These are phyloP conservation scores for Ligustrum vulgare DNA, from an alignment of 257 asterid species.

Conservation along the genomic window DNA sequence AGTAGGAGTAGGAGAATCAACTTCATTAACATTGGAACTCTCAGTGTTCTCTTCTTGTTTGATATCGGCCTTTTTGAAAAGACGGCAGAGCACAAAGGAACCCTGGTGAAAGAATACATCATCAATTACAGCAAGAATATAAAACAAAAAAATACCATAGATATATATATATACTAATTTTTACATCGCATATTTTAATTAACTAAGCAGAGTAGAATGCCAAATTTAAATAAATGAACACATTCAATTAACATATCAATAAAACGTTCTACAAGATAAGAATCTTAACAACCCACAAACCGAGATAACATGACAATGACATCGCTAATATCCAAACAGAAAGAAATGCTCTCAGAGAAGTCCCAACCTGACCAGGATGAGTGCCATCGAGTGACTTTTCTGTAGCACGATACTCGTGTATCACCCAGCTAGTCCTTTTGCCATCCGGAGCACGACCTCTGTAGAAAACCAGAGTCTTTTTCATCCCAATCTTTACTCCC, in stretches of 20 bases:
- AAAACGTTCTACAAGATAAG: background rate
- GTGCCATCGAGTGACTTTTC: slow-evolving; percentile 86
- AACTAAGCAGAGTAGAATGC: background rate
- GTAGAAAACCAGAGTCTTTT: slow-evolving; percentile 90
- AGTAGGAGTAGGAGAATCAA: slow-evolving; percentile 48
- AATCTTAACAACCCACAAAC: slow-evolving; percentile 9
- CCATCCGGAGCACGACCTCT: slow-evolving; percentile 96
- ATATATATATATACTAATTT: background rate
- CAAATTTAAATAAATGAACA: background rate
- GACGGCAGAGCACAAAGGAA: slow-evolving; percentile 87
- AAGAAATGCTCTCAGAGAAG: background rate
- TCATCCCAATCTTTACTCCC: slow-evolving; percentile 88
- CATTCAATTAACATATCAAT: background rate
- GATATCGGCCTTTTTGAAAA: slow-evolving; percentile 72
- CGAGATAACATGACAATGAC: background rate
- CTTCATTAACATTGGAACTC: slow-evolving; percentile 43
- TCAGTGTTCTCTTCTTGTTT: slow-evolving; percentile 59
- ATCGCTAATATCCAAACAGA: background rate
- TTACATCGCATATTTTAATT: background rate
- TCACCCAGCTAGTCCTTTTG: slow-evolving; percentile 92
- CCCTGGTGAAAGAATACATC: slow-evolving; percentile 47
- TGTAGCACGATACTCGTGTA: slow-evolving; percentile 94
- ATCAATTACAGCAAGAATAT: slow-evolving; percentile 2
- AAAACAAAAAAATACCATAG: background rate
- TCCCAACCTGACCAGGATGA: slow-evolving; percentile 89